Percentiles rank a stretch among this genome's conserved stretches.
Evolutionary conservation across 176 grass and related monocot genomes (phyloP).

Genomic region (Oryza rufipogon): DNA sequence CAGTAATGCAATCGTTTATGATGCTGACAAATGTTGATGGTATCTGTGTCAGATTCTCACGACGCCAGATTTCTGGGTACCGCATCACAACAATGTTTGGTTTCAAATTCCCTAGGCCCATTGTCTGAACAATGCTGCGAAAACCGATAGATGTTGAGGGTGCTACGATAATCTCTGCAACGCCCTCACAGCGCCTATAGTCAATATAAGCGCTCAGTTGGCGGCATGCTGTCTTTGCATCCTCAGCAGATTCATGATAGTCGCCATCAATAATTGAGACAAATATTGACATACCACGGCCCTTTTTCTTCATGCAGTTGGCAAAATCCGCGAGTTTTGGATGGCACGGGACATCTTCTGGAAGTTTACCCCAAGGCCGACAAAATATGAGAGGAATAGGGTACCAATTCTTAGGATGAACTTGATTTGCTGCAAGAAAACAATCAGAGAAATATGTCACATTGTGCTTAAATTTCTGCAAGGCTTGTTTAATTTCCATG

Average conservation of each 20-base stretch:
- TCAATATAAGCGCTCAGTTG: slow-evolving; percentile 86
- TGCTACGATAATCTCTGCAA: slow-evolving; percentile 89
- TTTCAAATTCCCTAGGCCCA: slow-evolving; percentile 96
- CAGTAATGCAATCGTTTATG: slow-evolving; percentile 91
- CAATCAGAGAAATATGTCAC: not conserved
- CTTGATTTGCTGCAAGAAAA: slow-evolving; percentile 72
- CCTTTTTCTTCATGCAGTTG: slow-evolving; percentile 94
- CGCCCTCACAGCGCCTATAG: slow-evolving; percentile 82
- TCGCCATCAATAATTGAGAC: slow-evolving; percentile 77
- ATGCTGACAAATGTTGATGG: slow-evolving; percentile 88
- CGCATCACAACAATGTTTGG: slow-evolving; percentile 95
- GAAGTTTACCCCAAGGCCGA: slow-evolving; percentile 93
- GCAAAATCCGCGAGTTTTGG: slow-evolving; percentile 98
- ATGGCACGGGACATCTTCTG: slow-evolving; percentile 88
- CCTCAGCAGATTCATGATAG: slow-evolving; percentile 72
- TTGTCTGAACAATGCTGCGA: slow-evolving; percentile 81
- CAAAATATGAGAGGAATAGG: slow-evolving; percentile 97
- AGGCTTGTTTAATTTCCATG: slow-evolving; percentile 13
- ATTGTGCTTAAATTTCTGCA: not conserved
- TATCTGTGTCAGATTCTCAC: slow-evolving; percentile 81
- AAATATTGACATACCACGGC: slow-evolving; percentile 83
- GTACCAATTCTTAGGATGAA: slow-evolving; percentile 99
- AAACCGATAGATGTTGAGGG: slow-evolving; percentile 79
- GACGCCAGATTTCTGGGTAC: slow-evolving; percentile 92
- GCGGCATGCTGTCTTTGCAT: slow-evolving; percentile 58